phyloP scores from a whole-genome alignment of 345 rosid species.

The Brassica juncea region DNA sequence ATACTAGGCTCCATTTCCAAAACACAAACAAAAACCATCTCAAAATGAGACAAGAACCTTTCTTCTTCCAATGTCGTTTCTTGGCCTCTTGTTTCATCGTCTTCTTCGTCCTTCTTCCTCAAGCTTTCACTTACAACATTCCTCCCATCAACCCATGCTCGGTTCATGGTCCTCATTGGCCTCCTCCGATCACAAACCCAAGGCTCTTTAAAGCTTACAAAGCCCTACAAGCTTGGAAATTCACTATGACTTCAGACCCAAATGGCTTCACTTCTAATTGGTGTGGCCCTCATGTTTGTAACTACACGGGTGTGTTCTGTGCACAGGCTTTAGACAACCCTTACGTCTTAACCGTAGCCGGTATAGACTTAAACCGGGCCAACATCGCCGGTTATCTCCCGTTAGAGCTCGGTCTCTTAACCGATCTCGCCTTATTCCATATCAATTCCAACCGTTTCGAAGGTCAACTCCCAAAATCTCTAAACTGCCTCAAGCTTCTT shows the following conservation, averaged over 20 bases:
- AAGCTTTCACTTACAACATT: constrained; percentile 30
- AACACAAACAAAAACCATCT: constrained; percentile 17
- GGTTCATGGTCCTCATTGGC: background rate
- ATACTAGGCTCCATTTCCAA: constrained; percentile 11
- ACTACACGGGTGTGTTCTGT: constrained; percentile 81
- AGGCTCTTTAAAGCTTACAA: constrained; percentile 63
- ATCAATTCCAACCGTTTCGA: constrained; percentile 70
- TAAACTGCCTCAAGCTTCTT: constrained; percentile 51
- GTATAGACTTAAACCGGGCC: constrained; percentile 80
- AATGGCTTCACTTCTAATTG: constrained; percentile 62
- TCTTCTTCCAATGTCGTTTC: constrained; percentile 24
- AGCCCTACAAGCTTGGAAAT: constrained; percentile 86
- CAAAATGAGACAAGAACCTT: constrained; percentile 30
- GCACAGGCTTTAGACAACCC: constrained; percentile 67
- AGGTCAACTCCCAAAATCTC: constrained; percentile 58
- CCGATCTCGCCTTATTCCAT: constrained; percentile 77
- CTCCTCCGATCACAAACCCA: constrained; percentile 50
- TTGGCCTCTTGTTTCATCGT: constrained; percentile 5
- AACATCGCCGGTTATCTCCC: constrained; percentile 67
- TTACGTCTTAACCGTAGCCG: constrained; percentile 63
- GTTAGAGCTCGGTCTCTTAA: constrained; percentile 67
- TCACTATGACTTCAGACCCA: constrained; percentile 69
- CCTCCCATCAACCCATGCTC: constrained; percentile 25
- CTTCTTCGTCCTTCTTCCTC: constrained; percentile 23
- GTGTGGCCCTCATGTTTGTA: constrained; percentile 80